A percentile compares a stretch with the other conserved stretches of the same genome.
Conservation (phyloP, 1,284 basidiomycete genomes). For the Cryptococcus sp. region DNA sequence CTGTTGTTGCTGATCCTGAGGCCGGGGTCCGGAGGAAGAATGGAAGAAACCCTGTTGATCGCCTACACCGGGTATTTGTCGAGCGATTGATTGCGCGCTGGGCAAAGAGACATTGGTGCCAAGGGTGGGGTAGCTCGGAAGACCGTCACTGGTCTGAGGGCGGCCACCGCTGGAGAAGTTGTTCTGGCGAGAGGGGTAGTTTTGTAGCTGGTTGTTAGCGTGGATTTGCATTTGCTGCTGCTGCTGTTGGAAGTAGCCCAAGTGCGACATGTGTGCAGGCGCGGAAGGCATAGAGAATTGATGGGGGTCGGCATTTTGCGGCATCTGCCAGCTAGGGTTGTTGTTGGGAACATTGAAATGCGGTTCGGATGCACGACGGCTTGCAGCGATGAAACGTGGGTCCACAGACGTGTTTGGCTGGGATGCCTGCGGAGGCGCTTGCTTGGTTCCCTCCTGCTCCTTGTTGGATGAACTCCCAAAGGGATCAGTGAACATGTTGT, state of each 20-base stretch:
- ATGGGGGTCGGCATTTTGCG: background rate
- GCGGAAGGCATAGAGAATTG: constrained; percentile 16
- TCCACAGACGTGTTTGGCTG: constrained; percentile 20
- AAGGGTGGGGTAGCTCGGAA: constrained; percentile 37
- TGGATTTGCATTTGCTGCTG: constrained; percentile 13
- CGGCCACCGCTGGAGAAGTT: constrained; percentile 13
- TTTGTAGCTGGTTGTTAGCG: background rate
- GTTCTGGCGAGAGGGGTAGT: constrained; percentile 7
- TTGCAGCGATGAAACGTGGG: constrained; percentile 26
- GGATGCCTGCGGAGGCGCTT: constrained; percentile 8
- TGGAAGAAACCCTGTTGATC: constrained; percentile 4
- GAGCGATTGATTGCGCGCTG: constrained; percentile 36
- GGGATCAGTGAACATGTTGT: constrained; percentile 27
- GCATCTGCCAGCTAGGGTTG: constrained; percentile 8
- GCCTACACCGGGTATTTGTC: constrained; percentile 20
- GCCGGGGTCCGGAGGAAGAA: constrained; percentile 6
- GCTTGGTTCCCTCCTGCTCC: constrained; percentile 6
- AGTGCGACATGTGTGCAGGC: constrained; percentile 19
- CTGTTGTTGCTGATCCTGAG: background rate
- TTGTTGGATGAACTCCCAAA: constrained; percentile 18
- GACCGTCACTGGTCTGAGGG: constrained; percentile 46
- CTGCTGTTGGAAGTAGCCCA: constrained; percentile 15
- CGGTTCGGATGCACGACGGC: constrained; percentile 34
- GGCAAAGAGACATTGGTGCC: constrained; percentile 30
- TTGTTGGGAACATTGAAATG: constrained; percentile 24